A percentile compares a stretch with the other conserved stretches of the same genome.
These are phyloP conservation scores for Tylopilus sp. DNA, from an alignment of 1,284 basidiomycete species.

Conservation along the genomic window DNA sequence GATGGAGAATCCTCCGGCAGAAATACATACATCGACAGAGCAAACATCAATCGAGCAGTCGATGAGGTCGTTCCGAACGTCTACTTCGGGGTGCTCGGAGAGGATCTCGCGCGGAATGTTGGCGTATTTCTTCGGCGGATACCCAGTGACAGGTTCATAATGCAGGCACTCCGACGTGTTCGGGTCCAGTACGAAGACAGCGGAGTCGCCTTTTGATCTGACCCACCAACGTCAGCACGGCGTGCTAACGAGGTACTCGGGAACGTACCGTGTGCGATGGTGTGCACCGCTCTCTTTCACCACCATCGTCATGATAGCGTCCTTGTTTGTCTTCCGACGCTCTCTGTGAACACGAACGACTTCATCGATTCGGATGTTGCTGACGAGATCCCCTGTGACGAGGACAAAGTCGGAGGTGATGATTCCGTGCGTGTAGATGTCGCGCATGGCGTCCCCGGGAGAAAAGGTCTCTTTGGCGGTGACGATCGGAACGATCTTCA, in stretches of 20 bases:
- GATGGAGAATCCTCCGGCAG: background rate
- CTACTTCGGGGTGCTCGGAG: constrained; percentile 64
- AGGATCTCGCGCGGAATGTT: constrained; percentile 69
- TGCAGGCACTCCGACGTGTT: constrained; percentile 73
- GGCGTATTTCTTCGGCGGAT: constrained; percentile 54
- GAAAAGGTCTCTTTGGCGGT: constrained; percentile 86
- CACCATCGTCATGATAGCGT: constrained; percentile 95
- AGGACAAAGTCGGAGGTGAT: constrained; percentile 92
- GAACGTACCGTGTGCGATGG: constrained; percentile 67
- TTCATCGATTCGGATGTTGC: constrained; percentile 86
- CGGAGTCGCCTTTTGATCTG: constrained; percentile 66
- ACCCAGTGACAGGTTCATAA: constrained; percentile 67
- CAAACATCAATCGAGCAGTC: constrained; percentile 90
- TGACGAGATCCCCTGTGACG: constrained; percentile 90
- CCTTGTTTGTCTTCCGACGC: constrained; percentile 80
- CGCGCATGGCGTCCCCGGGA: constrained; percentile 92
- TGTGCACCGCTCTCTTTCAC: constrained; percentile 71
- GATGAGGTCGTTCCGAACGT: constrained; percentile 81
- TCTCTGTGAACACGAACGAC: constrained; percentile 88
- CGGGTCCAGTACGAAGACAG: constrained; percentile 70
- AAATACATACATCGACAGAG: constrained; percentile 67
- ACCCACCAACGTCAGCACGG: constrained; percentile 1
- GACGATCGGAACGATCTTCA: constrained; percentile 84
- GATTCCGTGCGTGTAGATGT: constrained; percentile 90
- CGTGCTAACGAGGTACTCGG: background rate